Percentiles rank a stretch among this genome's conserved stretches.
phyloP scores from a whole-genome alignment of 331 rosid genomes.

The Quercus tomentella region DNA sequence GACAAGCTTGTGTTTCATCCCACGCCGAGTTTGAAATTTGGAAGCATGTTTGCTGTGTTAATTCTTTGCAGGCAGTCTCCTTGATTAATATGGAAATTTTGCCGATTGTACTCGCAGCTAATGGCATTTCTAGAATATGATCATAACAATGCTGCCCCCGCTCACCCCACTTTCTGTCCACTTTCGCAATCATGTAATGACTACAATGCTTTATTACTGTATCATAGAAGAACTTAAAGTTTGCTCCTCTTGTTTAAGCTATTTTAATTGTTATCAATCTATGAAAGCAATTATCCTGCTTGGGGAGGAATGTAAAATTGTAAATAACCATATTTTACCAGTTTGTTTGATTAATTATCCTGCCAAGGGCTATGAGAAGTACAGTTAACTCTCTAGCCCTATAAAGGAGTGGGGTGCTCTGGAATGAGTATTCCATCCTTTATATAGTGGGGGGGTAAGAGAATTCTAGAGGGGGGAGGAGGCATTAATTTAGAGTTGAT shows the following conservation, averaged over 20 bases:
- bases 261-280: background rate
- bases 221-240: conserved; percentile 17
- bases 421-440: too few species aligned
- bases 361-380: too few species aligned
- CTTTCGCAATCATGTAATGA: conserved; percentile 21
- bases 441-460: too few species aligned
- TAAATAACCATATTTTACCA: too few species aligned
- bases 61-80: conserved; percentile 18
- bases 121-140: background rate
- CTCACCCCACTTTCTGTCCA: background rate
- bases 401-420: too few species aligned
- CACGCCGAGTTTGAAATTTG: background rate
- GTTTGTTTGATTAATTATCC: too few species aligned
- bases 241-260: background rate
- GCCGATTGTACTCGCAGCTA: conserved; percentile 4
- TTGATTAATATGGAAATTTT: conserved; percentile 15
- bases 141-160: background rate
- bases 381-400: too few species aligned
- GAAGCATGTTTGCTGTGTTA: conserved; percentile 17
- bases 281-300: background rate
- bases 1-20: conserved; percentile 10
- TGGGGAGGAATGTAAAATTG: background rate
- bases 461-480: too few species aligned
- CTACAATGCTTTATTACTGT: conserved; percentile 18
- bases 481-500: too few species aligned